phyloP scores from a whole-genome alignment of 805 yeast genomes.

The Saccharomycopsis oosterbeekiorum region DNA sequence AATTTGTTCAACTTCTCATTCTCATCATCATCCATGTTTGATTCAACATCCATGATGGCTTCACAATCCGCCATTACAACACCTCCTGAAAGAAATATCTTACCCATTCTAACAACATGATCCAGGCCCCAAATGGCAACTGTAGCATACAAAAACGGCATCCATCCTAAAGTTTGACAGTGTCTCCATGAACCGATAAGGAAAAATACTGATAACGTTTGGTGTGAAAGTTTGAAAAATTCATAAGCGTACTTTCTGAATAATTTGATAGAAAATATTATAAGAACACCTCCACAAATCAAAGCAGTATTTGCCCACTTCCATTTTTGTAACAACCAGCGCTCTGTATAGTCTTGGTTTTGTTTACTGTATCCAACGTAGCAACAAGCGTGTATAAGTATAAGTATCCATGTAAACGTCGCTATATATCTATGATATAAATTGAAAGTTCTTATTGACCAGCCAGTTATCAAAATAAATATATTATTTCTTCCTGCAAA shows the following conservation, averaged over 20 bases:
- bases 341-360: conserved; percentile 27
- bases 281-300: conserved; percentile 23
- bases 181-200: conserved; percentile 38
- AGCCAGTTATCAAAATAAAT: conserved; percentile 25
- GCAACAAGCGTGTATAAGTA: conserved; percentile 30
- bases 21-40: background rate
- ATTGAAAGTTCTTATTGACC: conserved; percentile 29
- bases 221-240: conserved; percentile 36
- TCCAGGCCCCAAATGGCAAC: conserved; percentile 34
- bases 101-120: conserved; percentile 29
- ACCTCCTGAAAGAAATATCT: conserved; percentile 25
- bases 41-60: conserved; percentile 7
- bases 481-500: conserved; percentile 31
- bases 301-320: conserved; percentile 34
- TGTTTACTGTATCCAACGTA: conserved; percentile 30
- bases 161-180: conserved; percentile 35
- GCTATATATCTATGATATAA: conserved; percentile 33
- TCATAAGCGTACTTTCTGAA: conserved; percentile 35
- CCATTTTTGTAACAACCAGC: conserved; percentile 35
- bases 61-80: conserved; percentile 22
- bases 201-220: conserved; percentile 32
- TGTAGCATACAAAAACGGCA: conserved; percentile 32
- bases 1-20: background rate
- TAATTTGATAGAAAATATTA: conserved; percentile 25
- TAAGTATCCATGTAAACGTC: conserved; percentile 30